These are phyloP conservation scores for Poa pratensis DNA, from an alignment of 176 grass and related monocot genomes.

Conservation along the genomic window DNA sequence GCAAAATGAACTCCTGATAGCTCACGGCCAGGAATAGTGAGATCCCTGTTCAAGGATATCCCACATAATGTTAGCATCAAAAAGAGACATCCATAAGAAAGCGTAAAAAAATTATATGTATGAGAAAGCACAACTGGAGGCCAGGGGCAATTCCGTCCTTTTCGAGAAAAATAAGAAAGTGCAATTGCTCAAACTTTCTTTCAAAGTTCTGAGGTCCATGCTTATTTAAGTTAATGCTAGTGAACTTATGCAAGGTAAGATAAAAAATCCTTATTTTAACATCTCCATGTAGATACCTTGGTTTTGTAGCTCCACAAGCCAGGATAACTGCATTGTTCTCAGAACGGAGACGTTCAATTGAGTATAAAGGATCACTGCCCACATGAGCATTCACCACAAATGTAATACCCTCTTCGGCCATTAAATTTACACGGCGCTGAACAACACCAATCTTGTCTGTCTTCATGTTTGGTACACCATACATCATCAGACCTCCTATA, in stretches of 20 bases:
- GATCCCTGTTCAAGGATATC: constrained; percentile 65
- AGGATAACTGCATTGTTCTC: constrained; percentile 85
- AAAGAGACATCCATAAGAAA: background rate
- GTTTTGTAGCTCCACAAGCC: constrained; percentile 92
- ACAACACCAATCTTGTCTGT: constrained; percentile 82
- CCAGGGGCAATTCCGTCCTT: background rate
- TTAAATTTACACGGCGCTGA: constrained; percentile 94
- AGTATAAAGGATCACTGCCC: constrained; percentile 74
- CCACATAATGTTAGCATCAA: constrained; percentile 33
- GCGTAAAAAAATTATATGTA: background rate
- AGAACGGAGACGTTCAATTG: constrained; percentile 65
- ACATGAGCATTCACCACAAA: constrained; percentile 92
- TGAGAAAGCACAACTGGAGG: background rate
- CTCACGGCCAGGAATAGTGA: constrained; percentile 77
- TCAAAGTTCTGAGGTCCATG: constrained; percentile 12
- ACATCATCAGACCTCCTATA: constrained; percentile 99
- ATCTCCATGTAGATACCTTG: constrained; percentile 62
- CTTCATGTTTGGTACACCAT: constrained; percentile 99
- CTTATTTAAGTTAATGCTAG: background rate
- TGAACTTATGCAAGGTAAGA: constrained; percentile 21
- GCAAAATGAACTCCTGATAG: constrained; percentile 92
- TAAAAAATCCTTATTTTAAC: background rate
- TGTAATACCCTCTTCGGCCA: constrained; percentile 86
- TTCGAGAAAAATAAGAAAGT: background rate
- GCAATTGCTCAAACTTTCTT: background rate